A percentile compares a stretch with the other conserved stretches of the same genome.
Evolutionary conservation across 495 filamentous ascomycete genomes (phyloP).

Genomic region (Annulohypoxylon maeteangense): DNA sequence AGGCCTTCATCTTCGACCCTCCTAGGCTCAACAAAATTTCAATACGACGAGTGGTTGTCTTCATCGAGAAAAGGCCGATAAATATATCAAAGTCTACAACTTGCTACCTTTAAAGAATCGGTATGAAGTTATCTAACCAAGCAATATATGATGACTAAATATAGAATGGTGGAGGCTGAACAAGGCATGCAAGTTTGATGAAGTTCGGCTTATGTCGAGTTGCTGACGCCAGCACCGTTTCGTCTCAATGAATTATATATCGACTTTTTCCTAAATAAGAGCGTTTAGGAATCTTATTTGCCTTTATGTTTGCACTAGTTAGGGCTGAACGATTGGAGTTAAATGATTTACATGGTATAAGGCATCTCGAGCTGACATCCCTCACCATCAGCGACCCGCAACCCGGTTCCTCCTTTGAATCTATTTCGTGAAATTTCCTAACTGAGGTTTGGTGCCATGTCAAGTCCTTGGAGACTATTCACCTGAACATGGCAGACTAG

Average conservation of each 20-base stretch:
- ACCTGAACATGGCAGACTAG: constrained; percentile 6
- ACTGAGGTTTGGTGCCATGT: constrained; percentile 4
- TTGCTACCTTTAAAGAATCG: background rate
- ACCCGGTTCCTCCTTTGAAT: background rate
- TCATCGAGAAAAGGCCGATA: background rate
- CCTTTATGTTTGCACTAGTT: background rate
- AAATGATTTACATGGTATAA: constrained; percentile 11
- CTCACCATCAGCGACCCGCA: constrained; percentile 5
- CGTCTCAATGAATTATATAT: background rate
- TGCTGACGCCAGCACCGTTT: constrained; percentile 35
- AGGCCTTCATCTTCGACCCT: background rate
- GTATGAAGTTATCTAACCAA: background rate
- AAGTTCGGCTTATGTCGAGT: constrained; percentile 6
- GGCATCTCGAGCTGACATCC: constrained; percentile 6
- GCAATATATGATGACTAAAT: constrained; percentile 11
- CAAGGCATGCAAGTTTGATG: constrained; percentile 5
- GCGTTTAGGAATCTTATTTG: background rate
- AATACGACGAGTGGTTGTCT: background rate
- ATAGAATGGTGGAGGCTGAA: constrained; percentile 29
- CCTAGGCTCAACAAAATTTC: background rate
- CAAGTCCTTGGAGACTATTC: background rate
- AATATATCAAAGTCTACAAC: background rate
- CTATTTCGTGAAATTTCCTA: constrained; percentile 3
- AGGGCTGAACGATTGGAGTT: constrained; percentile 19
- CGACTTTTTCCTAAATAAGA: constrained; percentile 19